Base-by-base conservation (phyloP, 2,329 filamentous ascomycete species). In the Mariannaea sp. region DNA sequence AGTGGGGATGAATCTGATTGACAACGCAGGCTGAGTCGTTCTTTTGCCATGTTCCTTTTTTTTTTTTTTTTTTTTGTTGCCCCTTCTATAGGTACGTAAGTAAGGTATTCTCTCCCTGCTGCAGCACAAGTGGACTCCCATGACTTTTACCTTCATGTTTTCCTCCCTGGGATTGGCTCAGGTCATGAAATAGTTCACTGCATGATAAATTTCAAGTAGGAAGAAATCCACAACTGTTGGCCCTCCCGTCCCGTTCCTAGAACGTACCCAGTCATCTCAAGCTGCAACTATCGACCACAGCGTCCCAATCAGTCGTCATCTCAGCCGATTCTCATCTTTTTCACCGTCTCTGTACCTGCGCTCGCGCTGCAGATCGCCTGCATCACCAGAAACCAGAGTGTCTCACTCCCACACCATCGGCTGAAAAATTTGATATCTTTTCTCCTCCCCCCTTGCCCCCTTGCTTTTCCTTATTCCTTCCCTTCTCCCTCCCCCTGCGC, bases 331-430 rank as follows among this genome's bases (percentile, higher is more conserved):
- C 44, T 40, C 32, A 35, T 22, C 36, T 26, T 10, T 62, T 61
- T 63, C 60, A 61, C 13, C 56, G 48, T 35, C 32, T 49, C 50
- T 40, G 61, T 64, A 59, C 57, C 59, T 62, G 58, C 62, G 49
- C 62, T 52, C 49, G 59, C 49, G 54, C 60, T 53, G 51, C 62
- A 65, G 62, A 35, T 45, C 42, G 51, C 59, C 52, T 38, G 33
- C 59, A 56, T 57, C 53, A 51, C 49, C 52, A 46, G 53, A n/a
- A n/a, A 50, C 55, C 40, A 33, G 48, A 54, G 57, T n/a, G 49
- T 49, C 49, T 42, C 33, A 44, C 32, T 17, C 39, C 50, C 14
- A 33, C 40, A 14, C 29, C 19, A 9, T 47, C 35, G 24, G 42
- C 38, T 26, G 27, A 24, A 17, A 19, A 13, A 32, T 22, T 29